Base-by-base conservation (phyloP, 345 rosid species). In the Sisymbrium altissimum region DNA sequence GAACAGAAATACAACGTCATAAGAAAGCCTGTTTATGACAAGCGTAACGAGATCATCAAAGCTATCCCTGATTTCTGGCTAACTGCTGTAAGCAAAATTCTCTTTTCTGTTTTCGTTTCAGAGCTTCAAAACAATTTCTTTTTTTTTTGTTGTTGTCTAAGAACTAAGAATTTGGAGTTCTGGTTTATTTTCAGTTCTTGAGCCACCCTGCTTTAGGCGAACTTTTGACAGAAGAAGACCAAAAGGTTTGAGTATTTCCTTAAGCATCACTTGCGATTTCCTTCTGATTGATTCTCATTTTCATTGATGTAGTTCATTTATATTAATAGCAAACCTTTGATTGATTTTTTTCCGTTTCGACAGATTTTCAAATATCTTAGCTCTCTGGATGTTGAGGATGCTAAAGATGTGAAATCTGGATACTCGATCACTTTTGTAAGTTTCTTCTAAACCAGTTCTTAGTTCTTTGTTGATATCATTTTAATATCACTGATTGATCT, bases 51-150 rank as follows among this genome's bases (percentile, higher is more conserved):
- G 0, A 85, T 88, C 65, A 92, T 95, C 66, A 85, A 83, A 67
- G 70, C 89, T 11, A 92, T 95, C 75, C 96, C 97, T 32, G 97
- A 92, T 76, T 95, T 95, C 80, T 95, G 97, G 99, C 77, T 92
- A 32, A 89, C 93, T 73, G 97, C 99, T 70, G 99, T 92, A 57
- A 89, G 91, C 79, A 43, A 15, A 8, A 54, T 62, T 41, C 64
- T 57, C 32, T 65, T 7, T 9, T 53, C 66, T 72, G 41, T 66
- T 45, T 44, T 66, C 54, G 35, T 8, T 18, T 55, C 6, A 44
- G 36, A 30, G 29, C 10, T 43, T 33, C 2, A 2, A 27, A 18
- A 1, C 1, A 3, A 11, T 48, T n/a, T n/a, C 2, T 17, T 52
- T 4, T 12, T 12, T 2, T 50, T 62, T 41, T 30, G 54, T 30